Base-by-base conservation (phyloP, 768 basidiomycete species). In the Pisolithus microcarpus region DNA sequence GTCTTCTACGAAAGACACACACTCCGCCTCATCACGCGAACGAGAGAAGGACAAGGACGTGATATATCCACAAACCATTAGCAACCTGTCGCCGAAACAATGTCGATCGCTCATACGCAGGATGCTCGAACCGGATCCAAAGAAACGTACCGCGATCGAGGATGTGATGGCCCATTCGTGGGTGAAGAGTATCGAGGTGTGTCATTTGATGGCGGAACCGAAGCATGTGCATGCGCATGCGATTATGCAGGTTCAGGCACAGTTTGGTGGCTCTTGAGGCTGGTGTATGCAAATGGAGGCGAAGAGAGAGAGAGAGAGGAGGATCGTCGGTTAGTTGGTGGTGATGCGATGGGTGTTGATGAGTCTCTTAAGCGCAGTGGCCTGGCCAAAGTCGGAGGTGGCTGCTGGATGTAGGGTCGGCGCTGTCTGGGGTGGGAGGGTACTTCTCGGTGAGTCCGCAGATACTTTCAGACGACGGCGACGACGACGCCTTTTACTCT, bases 121-220 rank as follows among this genome's bases (percentile, higher is more conserved):
- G 72, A 98, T 99, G 94, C 78, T 99, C 50, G 92, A 98, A 64
- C 96, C 95, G 3, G 85, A 96, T 61, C 91, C 94, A 21, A 85
- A 85, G 66, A 66, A 73, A 42, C 75, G 95, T 24, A 73, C 73
- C 50, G 70, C 79, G 44, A 87, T 95, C 58, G 93, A 97, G 58
- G 87, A 91, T 49, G 80, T 87, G 49, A 72, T 93, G 53, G 74
- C 73, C 56, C 81, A 93, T 58, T 58, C 81, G 52, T 97, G 93
- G 93, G 71, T 95, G 48, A 70, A 79, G 69, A 65, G 74, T 28
- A 87, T 96, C 56, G 87, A 93, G 71, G 81, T 94, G 13, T 96
- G 92, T 66, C 78, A 85, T 67, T 72, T 77, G 48, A 79, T 76
- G 39, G 61, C 71, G 52, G 73, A 77, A 53, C 82, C 89, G 53